A percentile compares a stretch with the other conserved stretches of the same genome.
phyloP scores from a whole-genome alignment of 2,329 filamentous ascomycete genomes.

The Trichoderma citrinoviride region DNA sequence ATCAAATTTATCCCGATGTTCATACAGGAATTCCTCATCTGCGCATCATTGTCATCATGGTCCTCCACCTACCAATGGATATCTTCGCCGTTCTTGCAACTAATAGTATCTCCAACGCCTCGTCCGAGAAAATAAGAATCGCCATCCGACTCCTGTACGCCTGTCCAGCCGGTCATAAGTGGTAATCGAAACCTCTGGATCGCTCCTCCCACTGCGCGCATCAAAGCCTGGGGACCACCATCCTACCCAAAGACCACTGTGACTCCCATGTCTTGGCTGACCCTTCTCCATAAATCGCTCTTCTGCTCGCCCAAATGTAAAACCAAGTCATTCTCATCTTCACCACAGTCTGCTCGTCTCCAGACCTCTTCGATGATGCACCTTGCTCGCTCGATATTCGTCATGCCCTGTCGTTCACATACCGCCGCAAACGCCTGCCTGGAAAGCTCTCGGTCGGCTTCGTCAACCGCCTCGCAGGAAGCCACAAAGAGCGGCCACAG shows the following conservation, averaged over 20 bases:
- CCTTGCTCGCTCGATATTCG: conserved; percentile 61
- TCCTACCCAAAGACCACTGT: conserved; percentile 59
- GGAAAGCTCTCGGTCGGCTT: conserved; percentile 51
- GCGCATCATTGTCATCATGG: not conserved
- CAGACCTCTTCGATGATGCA: conserved; percentile 61
- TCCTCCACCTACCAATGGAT: not conserved
- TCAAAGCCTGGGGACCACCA: not conserved
- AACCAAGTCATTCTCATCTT: conserved; percentile 22
- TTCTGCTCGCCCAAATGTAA: conserved; percentile 24
- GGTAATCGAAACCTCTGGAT: not conserved
- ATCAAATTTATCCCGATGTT: no score
- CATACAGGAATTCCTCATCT: no score
- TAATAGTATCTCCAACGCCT: not conserved
- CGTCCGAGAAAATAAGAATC: not conserved
- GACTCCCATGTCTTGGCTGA: conserved; percentile 58
- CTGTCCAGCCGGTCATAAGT: not conserved
- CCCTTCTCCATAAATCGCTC: conserved; percentile 52
- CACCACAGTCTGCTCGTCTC: conserved; percentile 47
- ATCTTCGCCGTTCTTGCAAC: not conserved
- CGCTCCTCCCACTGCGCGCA: not conserved
- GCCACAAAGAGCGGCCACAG: conserved; percentile 65
- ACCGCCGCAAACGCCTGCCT: conserved; percentile 51
- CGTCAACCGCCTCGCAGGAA: conserved; percentile 55
- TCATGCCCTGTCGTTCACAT: conserved; percentile 60
- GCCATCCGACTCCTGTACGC: not conserved